Percentiles rank a stretch among this genome's conserved stretches.
Evolutionary conservation across 148 eudicot species (phyloP).

Genomic region (Rhododendron griersonianum): DNA sequence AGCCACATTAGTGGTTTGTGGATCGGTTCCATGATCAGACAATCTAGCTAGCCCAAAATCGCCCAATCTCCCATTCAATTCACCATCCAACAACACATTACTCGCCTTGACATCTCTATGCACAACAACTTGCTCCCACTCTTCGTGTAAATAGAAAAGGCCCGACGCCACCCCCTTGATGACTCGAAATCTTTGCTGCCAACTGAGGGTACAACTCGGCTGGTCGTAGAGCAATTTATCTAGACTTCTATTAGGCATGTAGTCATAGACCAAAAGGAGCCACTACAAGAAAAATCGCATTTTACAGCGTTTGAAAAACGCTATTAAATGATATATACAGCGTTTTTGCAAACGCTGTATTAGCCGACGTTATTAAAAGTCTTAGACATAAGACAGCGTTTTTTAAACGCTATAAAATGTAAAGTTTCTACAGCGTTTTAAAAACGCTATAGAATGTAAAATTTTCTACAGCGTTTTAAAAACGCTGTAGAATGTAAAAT

Average conservation of each 20-base stretch:
- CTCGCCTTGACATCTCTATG: constrained; percentile 44
- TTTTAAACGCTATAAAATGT: too few species aligned
- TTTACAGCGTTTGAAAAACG: too few species aligned
- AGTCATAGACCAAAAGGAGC: constrained; percentile 23
- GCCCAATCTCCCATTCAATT: constrained; percentile 30
- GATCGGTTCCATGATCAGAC: constrained; percentile 29
- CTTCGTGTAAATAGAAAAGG: constrained; percentile 30
- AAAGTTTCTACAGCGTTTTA: too few species aligned
- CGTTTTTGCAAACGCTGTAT: too few species aligned
- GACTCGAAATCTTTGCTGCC: constrained; percentile 32
- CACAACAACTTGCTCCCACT: constrained; percentile 33
- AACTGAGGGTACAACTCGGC: constrained; percentile 16
- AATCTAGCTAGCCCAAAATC: constrained; percentile 42
- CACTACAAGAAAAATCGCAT: too few species aligned
- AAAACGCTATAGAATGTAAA: too few species aligned
- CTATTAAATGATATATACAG: too few species aligned
- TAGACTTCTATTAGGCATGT: constrained; percentile 33
- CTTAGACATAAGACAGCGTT: too few species aligned
- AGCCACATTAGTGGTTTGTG: constrained; percentile 25
- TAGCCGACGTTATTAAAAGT: too few species aligned
- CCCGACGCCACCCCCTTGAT: constrained; percentile 40
- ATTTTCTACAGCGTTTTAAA: too few species aligned
- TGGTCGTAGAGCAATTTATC: constrained; percentile 27
- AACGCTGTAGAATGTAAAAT: too few species aligned
- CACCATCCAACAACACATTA: constrained; percentile 32